Evolutionary conservation across 768 basidiomycete species (phyloP).

Genomic region (Leucogyrophana mollusca): DNA sequence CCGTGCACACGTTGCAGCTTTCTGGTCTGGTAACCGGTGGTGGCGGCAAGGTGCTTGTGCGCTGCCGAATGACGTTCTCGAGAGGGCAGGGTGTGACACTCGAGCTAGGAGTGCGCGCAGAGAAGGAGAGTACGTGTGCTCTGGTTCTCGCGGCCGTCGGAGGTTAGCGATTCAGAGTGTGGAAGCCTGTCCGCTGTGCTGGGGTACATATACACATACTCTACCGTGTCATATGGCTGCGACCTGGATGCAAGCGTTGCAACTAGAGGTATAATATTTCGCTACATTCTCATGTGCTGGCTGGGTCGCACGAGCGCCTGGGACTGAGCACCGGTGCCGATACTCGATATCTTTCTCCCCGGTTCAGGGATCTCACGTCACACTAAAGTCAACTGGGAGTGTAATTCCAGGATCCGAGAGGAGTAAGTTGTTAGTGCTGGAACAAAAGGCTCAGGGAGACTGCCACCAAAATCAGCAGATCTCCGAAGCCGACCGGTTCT

Average conservation of each 20-base stretch:
- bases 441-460: background rate
- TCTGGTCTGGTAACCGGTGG: conserved; percentile 90
- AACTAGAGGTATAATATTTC: too few relatives aligned
- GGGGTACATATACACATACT: too few relatives aligned
- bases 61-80: conserved; percentile 94
- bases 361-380: background rate
- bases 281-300: too few relatives aligned
- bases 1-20: conserved; percentile 92
- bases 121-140: conserved; percentile 81
- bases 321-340: background rate
- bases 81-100: conserved; percentile 89
- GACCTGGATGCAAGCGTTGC: too few relatives aligned
- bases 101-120: conserved; percentile 88
- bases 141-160: conserved; percentile 91
- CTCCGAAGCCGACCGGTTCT: background rate
- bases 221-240: too few relatives aligned
- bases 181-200: background rate
- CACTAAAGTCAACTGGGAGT: too few relatives aligned
- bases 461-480: conserved; percentile 2
- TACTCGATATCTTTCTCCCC: background rate
- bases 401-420: too few relatives aligned
- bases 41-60: conserved; percentile 92
- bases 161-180: conserved; percentile 38
- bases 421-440: too few relatives aligned
- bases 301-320: too few relatives aligned